A percentile compares a stretch with the other conserved stretches of the same genome.
Conservation (phyloP, 768 basidiomycete species). For the Leccinum fibrillosum region DNA sequence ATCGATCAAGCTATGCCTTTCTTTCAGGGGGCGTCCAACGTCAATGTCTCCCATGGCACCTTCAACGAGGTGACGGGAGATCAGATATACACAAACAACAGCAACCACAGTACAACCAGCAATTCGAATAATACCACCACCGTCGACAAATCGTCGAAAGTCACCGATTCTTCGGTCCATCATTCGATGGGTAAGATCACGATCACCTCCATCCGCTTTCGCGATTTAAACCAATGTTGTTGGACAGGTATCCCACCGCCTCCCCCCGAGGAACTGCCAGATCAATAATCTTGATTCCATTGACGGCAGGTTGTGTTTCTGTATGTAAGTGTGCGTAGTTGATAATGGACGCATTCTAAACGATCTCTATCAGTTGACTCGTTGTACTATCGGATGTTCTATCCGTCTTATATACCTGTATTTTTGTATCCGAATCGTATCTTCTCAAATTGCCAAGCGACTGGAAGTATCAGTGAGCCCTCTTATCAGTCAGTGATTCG, state of each 20-base stretch:
- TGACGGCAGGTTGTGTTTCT: neutral
- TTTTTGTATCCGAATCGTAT: neutral
- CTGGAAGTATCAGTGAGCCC: neutral
- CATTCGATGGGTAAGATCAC: constrained; percentile 21
- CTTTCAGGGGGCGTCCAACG: constrained; percentile 19
- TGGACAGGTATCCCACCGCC: neutral
- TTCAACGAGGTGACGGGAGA: constrained; percentile 22
- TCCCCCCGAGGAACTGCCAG: neutral
- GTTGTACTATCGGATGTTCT: neutral
- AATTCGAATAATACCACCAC: constrained; percentile 21
- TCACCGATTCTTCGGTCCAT: constrained; percentile 22
- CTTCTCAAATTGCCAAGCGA: neutral
- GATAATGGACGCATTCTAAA: neutral
- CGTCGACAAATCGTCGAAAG: constrained; percentile 12
- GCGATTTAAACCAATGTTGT: neutral
- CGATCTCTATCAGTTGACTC: neutral
- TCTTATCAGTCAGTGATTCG: no score
- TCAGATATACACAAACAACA: constrained; percentile 18
- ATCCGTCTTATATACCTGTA: neutral
- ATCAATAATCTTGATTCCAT: neutral
- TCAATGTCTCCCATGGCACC: constrained; percentile 14
- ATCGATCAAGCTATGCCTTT: constrained; percentile 19
- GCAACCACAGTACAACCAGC: constrained; percentile 11
- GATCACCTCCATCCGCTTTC: neutral
- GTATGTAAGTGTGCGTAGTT: neutral